Evolutionary conservation across 768 basidiomycete species (phyloP).

Genomic region (Mycena vitilis): DNA sequence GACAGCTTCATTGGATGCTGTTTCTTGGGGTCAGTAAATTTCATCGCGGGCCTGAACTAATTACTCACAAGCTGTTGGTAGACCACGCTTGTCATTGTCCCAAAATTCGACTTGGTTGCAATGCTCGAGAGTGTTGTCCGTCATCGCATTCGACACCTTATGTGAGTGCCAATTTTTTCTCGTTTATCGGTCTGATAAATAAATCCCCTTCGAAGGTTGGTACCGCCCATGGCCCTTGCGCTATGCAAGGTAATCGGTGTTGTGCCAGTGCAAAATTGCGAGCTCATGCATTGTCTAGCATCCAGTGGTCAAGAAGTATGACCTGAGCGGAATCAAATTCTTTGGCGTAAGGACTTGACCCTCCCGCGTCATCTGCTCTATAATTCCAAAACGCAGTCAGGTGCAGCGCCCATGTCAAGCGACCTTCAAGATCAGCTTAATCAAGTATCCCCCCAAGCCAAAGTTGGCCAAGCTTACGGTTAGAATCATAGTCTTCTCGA

Average conservation of each 20-base stretch:
- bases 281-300: slow-evolving; percentile 48
- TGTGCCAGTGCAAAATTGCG: neutral
- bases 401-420: slow-evolving; percentile 68
- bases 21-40: slow-evolving; percentile 62
- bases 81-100: slow-evolving; percentile 68
- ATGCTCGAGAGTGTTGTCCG: slow-evolving; percentile 70
- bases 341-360: slow-evolving; percentile 55
- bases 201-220: slow-evolving; percentile 43
- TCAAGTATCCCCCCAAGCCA: slow-evolving; percentile 59
- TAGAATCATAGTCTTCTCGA: slow-evolving; percentile 10
- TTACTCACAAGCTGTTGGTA: slow-evolving; percentile 31
- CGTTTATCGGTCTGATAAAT: neutral
- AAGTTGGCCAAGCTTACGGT: slow-evolving; percentile 71
- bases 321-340: slow-evolving; percentile 54
- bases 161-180: slow-evolving; percentile 23
- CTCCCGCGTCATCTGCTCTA: neutral
- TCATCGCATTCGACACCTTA: slow-evolving; percentile 65
- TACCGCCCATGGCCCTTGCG: slow-evolving; percentile 66
- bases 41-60: neutral
- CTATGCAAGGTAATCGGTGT: slow-evolving; percentile 61
- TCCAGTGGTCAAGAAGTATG: slow-evolving; percentile 61
- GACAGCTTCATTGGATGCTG: slow-evolving; percentile 66
- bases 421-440: slow-evolving; percentile 63
- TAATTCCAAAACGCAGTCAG: slow-evolving; percentile 46
- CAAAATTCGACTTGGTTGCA: slow-evolving; percentile 68